Conservation (phyloP, 1,139 yeast genomes). For the Nakaseomyces bracarensis region DNA sequence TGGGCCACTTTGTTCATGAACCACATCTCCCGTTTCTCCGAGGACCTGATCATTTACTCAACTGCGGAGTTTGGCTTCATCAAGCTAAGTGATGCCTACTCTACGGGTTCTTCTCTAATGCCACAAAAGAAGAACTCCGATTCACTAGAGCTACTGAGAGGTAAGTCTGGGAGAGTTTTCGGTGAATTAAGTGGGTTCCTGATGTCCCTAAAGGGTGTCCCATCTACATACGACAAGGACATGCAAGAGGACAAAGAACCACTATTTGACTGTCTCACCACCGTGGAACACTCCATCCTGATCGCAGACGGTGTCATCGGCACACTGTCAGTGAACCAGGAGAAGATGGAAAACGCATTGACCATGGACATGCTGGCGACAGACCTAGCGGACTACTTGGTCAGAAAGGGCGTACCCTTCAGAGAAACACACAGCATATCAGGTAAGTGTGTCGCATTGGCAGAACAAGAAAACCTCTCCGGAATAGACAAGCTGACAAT, state of each 20-base stretch:
- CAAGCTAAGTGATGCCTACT: constrained; percentile 91
- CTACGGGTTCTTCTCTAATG: constrained; percentile 97
- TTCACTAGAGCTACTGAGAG: constrained; percentile 86
- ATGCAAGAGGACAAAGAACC: constrained; percentile 99
- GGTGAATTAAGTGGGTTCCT: constrained; percentile 92
- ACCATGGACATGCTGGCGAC: constrained; percentile 99
- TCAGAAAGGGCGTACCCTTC: constrained; percentile 95
- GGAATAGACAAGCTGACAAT: constrained; percentile 77
- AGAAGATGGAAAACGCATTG: constrained; percentile 74
- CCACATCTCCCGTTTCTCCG: constrained; percentile 88
- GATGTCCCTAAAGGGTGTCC: constrained; percentile 92
- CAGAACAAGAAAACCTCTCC: constrained; percentile 65
- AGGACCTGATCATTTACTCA: constrained; percentile 90
- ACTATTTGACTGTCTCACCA: constrained; percentile 77
- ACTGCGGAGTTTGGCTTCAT: constrained; percentile 96
- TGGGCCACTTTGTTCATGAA: constrained; percentile 96
- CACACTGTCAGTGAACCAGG: constrained; percentile 63
- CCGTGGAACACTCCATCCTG: constrained; percentile 86
- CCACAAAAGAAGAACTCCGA: constrained; percentile 99
- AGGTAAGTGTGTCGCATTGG: constrained; percentile 90
- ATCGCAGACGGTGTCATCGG: constrained; percentile 96
- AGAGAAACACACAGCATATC: constrained; percentile 98
- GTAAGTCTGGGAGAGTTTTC: constrained; percentile 94
- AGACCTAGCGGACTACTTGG: constrained; percentile 94
- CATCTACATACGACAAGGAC: constrained; percentile 95